Percentiles rank a stretch among this genome's conserved stretches.
Conservation (phyloP, 257 asterid species). For the Capsicum pubescens region DNA sequence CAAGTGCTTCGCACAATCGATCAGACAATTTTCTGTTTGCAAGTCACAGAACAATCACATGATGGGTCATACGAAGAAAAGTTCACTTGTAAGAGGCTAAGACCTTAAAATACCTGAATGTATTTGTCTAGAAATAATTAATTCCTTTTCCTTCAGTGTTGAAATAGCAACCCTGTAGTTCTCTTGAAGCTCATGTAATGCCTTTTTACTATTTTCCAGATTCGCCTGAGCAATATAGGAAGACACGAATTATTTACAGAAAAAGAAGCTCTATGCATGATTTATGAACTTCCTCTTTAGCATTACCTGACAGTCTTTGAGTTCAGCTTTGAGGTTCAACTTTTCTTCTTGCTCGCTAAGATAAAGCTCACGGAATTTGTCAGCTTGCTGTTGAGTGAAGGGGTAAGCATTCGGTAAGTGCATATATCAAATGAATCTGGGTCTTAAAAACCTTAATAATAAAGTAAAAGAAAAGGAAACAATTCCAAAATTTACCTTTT, state of each 20-base stretch:
- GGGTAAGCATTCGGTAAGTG: not conserved
- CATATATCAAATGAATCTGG: not conserved
- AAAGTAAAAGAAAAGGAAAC: constrained; percentile 18
- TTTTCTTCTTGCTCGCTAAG: constrained; percentile 75
- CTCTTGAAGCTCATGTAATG: constrained; percentile 70
- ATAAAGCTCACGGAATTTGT: constrained; percentile 70
- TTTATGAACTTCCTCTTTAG: constrained; percentile 19
- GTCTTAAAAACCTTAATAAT: not conserved
- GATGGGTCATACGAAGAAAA: constrained; percentile 23
- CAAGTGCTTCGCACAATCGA: constrained; percentile 69
- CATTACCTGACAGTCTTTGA: constrained; percentile 75
- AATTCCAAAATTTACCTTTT: constrained; percentile 53
- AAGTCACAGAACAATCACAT: constrained; percentile 27
- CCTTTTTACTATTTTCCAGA: constrained; percentile 51
- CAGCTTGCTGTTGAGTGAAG: constrained; percentile 49
- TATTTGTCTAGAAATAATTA: constrained; percentile 59
- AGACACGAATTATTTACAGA: constrained; percentile 24
- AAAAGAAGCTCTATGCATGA: constrained; percentile 25
- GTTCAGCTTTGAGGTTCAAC: constrained; percentile 59
- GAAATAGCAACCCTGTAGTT: constrained; percentile 54
- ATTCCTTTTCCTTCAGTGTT: constrained; percentile 63
- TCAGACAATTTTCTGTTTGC: constrained; percentile 61
- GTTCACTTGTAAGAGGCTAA: not conserved
- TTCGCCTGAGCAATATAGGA: constrained; percentile 49
- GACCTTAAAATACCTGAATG: constrained; percentile 57